Base-by-base conservation (phyloP, 805 yeast species). In the Schizosaccharomyces lindneri region DNA sequence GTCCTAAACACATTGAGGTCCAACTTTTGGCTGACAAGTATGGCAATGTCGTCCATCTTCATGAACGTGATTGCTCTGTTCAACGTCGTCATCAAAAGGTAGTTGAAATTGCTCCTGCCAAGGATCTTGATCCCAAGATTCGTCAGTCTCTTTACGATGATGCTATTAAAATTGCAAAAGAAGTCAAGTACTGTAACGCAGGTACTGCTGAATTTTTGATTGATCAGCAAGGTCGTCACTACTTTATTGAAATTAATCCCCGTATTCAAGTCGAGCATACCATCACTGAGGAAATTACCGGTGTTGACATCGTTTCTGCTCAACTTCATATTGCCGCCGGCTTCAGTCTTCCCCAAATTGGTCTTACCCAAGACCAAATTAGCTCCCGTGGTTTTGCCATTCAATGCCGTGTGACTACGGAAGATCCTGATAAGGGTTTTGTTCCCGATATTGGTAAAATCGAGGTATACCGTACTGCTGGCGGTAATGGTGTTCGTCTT, bases 51-150 rank as follows among this genome's bases (percentile, higher is more conserved):
- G 85, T 90, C 69, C 98, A 90, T 71, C 75, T 90, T 68, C 93
- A 88, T 67, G 98, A 90, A 78, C 84, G 98, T 75, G 98, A 90
- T 75, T 90, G 98, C 75, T 88, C 97, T n/a, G 98, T 90, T 62
- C 98, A 90, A 77, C 86, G 98, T 78, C 86, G 98, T 77, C 98
- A 90, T 74, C 98, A 90, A 76, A 90, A 90, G 75, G 98, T 90
- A 61, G 97, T 90, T 48, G 98, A 90, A 74, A 88, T 90, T 68
- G 98, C 98, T 4, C 97, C 99, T 13, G 97, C 97, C 48, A 84
- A 86, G 74, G 87, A 88, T 64, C 76, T 93, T 67, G 94, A 97
- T 29, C 72, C 76, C 59, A 77, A 76, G 32, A 93, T 89, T 46
- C 82, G 98, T 71, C 89, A 90, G 70, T 90, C 95, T 61, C 94